Evolutionary conservation across 2,329 filamentous ascomycete genomes (phyloP).

Genomic region (Fusarium sambucinum): DNA sequence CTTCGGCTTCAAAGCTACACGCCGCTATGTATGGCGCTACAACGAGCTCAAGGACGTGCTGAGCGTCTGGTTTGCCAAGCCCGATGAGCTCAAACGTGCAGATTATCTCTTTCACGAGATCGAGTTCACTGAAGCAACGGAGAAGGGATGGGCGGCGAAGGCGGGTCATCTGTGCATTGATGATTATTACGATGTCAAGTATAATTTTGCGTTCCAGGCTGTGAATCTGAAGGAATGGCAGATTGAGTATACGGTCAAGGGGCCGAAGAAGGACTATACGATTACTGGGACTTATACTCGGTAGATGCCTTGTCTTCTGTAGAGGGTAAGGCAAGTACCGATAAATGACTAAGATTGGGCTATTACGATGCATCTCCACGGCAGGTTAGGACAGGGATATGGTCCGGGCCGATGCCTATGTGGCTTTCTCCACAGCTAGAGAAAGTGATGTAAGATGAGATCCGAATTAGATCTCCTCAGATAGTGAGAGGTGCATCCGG

Average conservation of each 20-base stretch:
- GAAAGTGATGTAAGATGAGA: background rate
- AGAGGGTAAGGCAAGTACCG: background rate
- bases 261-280: slow-evolving; percentile 80
- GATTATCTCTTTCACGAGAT: slow-evolving; percentile 83
- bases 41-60: slow-evolving; percentile 69
- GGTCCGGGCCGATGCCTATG: slow-evolving; percentile 15
- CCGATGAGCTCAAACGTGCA: slow-evolving; percentile 69
- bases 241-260: slow-evolving; percentile 74
- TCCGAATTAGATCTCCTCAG: slow-evolving; percentile 9
- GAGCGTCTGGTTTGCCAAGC: slow-evolving; percentile 79
- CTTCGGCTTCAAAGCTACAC: slow-evolving; percentile 68
- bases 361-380: background rate
- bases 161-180: slow-evolving; percentile 77
- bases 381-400: background rate
- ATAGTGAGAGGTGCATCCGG: slow-evolving; percentile 11
- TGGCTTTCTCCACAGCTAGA: slow-evolving; percentile 11
- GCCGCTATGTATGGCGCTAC: slow-evolving; percentile 81
- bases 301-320: slow-evolving; percentile 20
- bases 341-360: background rate
- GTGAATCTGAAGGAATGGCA: slow-evolving; percentile 69
- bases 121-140: slow-evolving; percentile 63
- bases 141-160: slow-evolving; percentile 70
- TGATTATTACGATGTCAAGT: slow-evolving; percentile 78
- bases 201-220: slow-evolving; percentile 73
- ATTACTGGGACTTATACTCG: slow-evolving; percentile 67